Evolutionary conservation across 2,329 filamentous ascomycete species (phyloP).

Genomic region (Exophiala dermatitidis): DNA sequence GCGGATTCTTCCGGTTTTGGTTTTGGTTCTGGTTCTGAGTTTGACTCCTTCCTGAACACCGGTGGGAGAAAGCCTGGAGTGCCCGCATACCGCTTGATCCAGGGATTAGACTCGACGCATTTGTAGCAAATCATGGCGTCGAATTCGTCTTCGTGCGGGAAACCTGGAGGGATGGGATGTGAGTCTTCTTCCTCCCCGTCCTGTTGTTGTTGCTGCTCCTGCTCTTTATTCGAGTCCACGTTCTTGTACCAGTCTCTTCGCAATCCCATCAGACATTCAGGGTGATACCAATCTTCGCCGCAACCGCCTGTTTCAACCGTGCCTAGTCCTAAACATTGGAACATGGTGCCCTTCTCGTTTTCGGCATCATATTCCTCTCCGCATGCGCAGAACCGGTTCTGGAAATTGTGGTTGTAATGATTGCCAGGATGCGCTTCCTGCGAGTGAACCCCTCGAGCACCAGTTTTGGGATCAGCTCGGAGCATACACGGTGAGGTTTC

Average conservation of each 20-base stretch:
- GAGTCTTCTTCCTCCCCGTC: conserved; percentile 28
- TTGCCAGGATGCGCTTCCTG: conserved; percentile 67
- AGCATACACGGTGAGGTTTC: conserved; percentile 66
- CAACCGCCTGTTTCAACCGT: conserved; percentile 76
- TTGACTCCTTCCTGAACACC: conserved; percentile 47
- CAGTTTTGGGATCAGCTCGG: conserved; percentile 64
- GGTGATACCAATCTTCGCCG: conserved; percentile 97
- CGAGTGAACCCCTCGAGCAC: conserved; percentile 70
- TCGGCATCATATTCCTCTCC: conserved; percentile 80
- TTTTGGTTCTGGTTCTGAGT: conserved; percentile 13
- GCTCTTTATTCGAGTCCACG: conserved; percentile 35
- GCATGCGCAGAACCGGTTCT: conserved; percentile 87
- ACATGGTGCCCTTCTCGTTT: conserved; percentile 94
- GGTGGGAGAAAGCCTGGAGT: conserved; percentile 70
- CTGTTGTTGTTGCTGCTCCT: conserved; percentile 14
- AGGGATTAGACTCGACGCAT: conserved; percentile 77
- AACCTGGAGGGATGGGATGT: conserved; percentile 69
- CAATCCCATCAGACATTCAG: conserved; percentile 79
- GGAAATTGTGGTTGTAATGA: conserved; percentile 92
- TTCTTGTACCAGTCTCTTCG: conserved; percentile 62
- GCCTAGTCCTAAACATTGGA: conserved; percentile 84
- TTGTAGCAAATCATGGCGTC: conserved; percentile 91
- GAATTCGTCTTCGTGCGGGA: conserved; percentile 83
- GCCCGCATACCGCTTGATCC: conserved; percentile 84
- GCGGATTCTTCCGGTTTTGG: too few relatives aligned